These are phyloP conservation scores for Zygosaccharomyces pseudobailii DNA, from an alignment of 1,139 yeast genomes.

Conservation along the genomic window DNA sequence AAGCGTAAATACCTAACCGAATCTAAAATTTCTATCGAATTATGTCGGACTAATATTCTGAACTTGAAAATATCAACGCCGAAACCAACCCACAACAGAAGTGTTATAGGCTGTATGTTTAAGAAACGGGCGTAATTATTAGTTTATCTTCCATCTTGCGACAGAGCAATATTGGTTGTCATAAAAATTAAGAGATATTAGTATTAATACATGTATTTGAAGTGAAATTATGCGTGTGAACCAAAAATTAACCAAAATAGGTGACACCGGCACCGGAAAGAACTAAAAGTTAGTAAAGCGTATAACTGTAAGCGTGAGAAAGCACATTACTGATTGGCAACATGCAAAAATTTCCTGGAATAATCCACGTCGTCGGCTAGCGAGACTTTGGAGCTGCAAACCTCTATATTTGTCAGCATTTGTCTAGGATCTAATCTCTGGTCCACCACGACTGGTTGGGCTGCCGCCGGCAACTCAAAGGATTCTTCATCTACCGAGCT, in stretches of 20 bases:
- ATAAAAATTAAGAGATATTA: neutral
- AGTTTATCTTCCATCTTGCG: no score
- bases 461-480: constrained; percentile 7
- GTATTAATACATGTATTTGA: neutral
- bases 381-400: constrained; percentile 51
- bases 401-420: constrained; percentile 48
- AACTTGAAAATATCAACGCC: no score
- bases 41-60: no score
- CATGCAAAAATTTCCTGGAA: constrained; percentile 61
- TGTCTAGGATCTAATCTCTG: constrained; percentile 64
- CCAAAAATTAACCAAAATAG: neutral
- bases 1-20: no score
- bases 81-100: no score
- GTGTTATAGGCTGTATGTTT: neutral
- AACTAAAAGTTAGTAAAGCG: neutral
- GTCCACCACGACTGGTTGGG: constrained; percentile 49
- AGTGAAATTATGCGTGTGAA: neutral
- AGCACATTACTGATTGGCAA: constrained; percentile 44
- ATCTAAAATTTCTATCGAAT: no score
- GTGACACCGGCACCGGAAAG: neutral
- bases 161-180: neutral
- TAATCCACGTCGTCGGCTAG: constrained; percentile 72
- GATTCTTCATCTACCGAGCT: constrained; percentile 8
- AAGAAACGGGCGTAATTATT: neutral
- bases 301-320: neutral